A percentile compares a stretch with the other conserved stretches of the same genome.
phyloP scores from a whole-genome alignment of 192 early-diverging fungal species.

The Dimargaris verticillata region DNA sequence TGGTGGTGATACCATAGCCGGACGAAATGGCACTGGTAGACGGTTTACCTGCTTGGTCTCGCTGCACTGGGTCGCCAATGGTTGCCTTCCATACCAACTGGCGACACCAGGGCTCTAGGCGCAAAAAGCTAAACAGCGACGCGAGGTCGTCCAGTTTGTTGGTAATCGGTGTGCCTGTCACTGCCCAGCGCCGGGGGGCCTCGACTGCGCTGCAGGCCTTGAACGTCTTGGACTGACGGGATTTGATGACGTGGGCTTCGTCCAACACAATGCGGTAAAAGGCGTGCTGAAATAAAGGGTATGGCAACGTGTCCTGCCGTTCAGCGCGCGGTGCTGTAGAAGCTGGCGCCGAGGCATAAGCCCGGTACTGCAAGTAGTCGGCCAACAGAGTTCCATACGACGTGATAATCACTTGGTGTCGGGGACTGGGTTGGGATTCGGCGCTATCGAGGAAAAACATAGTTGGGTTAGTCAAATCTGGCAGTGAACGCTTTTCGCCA shows the following conservation, averaged over 20 bases:
- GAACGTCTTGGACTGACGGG: constrained; percentile 50
- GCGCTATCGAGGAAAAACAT: not conserved
- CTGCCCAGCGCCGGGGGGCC: constrained; percentile 63
- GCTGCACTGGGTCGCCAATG: constrained; percentile 57
- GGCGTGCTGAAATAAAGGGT: constrained; percentile 38
- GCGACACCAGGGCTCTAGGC: constrained; percentile 46
- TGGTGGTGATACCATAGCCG: constrained; percentile 16
- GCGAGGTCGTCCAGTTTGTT: constrained; percentile 78
- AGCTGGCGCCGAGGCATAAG: too few species aligned
- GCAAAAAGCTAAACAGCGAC: constrained; percentile 69
- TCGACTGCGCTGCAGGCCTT: constrained; percentile 52
- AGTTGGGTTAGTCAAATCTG: too few species aligned
- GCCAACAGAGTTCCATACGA: constrained; percentile 5
- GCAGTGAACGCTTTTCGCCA: not conserved
- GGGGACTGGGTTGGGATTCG: not conserved
- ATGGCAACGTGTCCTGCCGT: not conserved
- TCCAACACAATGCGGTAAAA: constrained; percentile 85
- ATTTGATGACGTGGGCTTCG: constrained; percentile 88
- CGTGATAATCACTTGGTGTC: not conserved
- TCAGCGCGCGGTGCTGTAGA: not conserved
- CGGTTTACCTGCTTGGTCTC: constrained; percentile 26
- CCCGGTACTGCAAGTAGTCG: constrained; percentile 1
- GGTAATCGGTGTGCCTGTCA: constrained; percentile 86
- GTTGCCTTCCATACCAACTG: constrained; percentile 60
- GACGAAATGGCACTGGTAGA: not conserved